Evolutionary conservation across 495 filamentous ascomycete species (phyloP), one percentile per base, ranked within the genome.

Genomic region (Trichoderma reesei): DNA sequence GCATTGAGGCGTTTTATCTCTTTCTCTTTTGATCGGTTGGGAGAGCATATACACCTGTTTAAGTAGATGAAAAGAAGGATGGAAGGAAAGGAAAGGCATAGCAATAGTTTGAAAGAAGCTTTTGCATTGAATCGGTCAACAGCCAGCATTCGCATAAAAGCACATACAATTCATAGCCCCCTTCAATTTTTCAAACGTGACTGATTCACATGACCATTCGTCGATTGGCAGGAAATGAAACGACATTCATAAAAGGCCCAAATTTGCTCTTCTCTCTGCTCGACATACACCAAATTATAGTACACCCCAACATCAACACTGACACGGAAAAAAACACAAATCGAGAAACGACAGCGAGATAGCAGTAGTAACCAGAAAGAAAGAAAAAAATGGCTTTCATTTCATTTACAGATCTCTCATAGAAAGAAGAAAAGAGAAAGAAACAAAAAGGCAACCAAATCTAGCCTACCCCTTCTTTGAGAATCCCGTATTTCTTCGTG

Each of bases 31-130:
- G 0, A 60, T n/a, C n/a, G n/a, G n/a, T n/a, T n/a, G 18, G 11
- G 14, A 60, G 20, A 42, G 39, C 39, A 63, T 68, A 60, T 56
- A 11, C 5, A 56, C 8, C 20, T 11, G 51, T 31, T 56, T 9
- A 5, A 56, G 26, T 34, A 56, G 51, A 56, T 0, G 3, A n/a
- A 56, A 56, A n/a, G n/a, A n/a, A n/a, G 37, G 51, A 56, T 56
- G 51, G 51, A 31, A 56, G 20, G 7, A 6, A 56, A 9, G 20
- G 11, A n/a, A 56, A 33, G 20, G n/a, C 3, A 56, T 56, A 9
- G 14, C 10, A 34, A n/a, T 34, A 5, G 13, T 31, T 11, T 5
- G 20, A 56, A 56, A 56, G 8, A 10, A 11, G 2, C 31, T 34
- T 33, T 4, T 34, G 7, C 8, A 33, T 33, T 31, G 14, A 51